Conservation (phyloP, 2,329 filamentous ascomycete genomes). For the Escovopsis sp. region DNA sequence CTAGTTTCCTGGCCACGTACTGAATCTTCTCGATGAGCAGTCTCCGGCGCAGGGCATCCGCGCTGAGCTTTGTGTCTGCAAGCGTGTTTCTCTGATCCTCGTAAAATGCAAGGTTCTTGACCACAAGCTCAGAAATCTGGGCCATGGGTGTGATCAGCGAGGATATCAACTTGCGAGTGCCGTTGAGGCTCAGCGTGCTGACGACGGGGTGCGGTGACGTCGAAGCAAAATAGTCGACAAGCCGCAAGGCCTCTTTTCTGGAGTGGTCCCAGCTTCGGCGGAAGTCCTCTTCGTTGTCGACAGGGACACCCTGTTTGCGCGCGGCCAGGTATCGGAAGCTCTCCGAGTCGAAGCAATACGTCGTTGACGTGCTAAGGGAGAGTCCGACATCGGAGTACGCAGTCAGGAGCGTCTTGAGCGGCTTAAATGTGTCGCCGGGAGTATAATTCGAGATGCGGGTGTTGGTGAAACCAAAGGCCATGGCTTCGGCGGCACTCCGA, state of each 20-base stretch:
- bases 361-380: slow-evolving; percentile 1
- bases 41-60: background rate
- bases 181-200: slow-evolving; percentile 10
- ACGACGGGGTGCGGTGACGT: slow-evolving; percentile 8
- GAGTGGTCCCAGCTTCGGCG: slow-evolving; percentile 10
- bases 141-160: slow-evolving; percentile 9
- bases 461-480: slow-evolving; percentile 5
- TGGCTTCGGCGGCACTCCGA: slow-evolving; percentile 1
- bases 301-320: background rate
- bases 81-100: background rate
- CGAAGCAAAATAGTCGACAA: slow-evolving; percentile 3
- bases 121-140: slow-evolving; percentile 4
- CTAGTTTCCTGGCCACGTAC: background rate
- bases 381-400: background rate
- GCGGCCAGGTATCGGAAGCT: slow-evolving; percentile 4
- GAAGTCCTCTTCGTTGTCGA: background rate
- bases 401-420: slow-evolving; percentile 2
- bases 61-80: background rate
- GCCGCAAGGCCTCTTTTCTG: slow-evolving; percentile 3
- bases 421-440: slow-evolving; percentile 1
- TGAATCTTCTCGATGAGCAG: slow-evolving; percentile 2
- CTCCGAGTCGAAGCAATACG: slow-evolving; percentile 4
- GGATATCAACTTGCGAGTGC: slow-evolving; percentile 1
- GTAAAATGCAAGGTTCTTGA: slow-evolving; percentile 4
- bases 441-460: slow-evolving; percentile 3